phyloP scores from a whole-genome alignment of 2,329 filamentous ascomycete species.

The Achaetomium macrosporum region DNA sequence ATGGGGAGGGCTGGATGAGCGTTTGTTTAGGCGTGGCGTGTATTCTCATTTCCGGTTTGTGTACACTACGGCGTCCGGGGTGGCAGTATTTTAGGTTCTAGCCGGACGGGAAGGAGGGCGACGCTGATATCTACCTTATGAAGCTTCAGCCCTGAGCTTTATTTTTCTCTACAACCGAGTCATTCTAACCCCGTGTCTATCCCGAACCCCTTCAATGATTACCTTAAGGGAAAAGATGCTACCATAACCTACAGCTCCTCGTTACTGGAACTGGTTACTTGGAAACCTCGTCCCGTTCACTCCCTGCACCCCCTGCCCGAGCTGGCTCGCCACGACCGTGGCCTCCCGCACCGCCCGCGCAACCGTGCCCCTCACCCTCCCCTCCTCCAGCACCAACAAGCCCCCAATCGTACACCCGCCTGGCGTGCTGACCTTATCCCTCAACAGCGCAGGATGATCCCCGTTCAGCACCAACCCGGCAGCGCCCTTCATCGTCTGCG shows the following conservation, averaged over 20 bases:
- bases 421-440: constrained; percentile 71
- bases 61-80: no score
- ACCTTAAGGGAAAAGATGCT: not conserved
- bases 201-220: not conserved
- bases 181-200: not conserved
- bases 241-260: not conserved
- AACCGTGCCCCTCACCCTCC: constrained; percentile 59
- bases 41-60: no score
- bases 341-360: constrained; percentile 65
- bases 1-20: no score
- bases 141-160: not conserved
- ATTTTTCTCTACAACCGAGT: not conserved
- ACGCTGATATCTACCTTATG: not conserved
- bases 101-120: not conserved
- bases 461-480: constrained; percentile 63
- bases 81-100: no score
- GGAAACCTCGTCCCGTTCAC: constrained; percentile 42
- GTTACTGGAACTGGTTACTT: constrained; percentile 12
- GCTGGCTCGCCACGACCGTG: constrained; percentile 61
- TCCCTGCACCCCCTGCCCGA: constrained; percentile 50
- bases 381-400: constrained; percentile 67
- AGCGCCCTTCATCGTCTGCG: constrained; percentile 71
- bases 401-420: constrained; percentile 75
- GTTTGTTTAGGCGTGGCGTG: no score
- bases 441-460: constrained; percentile 68